A percentile compares a stretch with the other conserved stretches of the same genome.
Conservation (phyloP, 176 grass and related monocot genomes). For the Juncus effusus region DNA sequence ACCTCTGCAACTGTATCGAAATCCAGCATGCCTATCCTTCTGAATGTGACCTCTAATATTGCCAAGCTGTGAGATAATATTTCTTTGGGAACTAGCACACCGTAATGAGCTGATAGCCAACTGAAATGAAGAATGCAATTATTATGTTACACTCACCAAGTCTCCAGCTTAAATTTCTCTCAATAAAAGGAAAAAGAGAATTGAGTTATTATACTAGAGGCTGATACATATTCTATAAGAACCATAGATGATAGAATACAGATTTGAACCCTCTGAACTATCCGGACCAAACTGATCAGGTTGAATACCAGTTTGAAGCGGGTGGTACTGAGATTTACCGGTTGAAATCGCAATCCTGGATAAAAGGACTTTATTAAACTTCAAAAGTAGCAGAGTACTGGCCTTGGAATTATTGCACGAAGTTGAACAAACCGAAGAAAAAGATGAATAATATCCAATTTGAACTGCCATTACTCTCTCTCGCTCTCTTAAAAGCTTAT, state of each 20-base stretch:
- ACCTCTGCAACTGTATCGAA: neutral
- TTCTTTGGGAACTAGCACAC: neutral
- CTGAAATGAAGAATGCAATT: neutral
- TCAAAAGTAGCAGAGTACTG: neutral
- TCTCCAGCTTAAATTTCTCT: neutral
- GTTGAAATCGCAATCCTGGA: neutral
- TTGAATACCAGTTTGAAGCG: no score
- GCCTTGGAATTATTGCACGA: conserved; percentile 9
- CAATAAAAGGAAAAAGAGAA: neutral
- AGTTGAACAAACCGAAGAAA: neutral
- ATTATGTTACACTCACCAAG: no score
- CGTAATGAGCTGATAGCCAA: neutral
- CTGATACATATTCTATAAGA: no score
- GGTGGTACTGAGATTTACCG: no score
- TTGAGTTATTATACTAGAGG: no score
- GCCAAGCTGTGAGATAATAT: neutral
- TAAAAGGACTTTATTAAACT: neutral
- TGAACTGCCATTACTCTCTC: neutral
- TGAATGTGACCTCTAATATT: conserved; percentile 6
- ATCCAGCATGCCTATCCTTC: neutral
- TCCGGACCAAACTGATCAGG: no score
- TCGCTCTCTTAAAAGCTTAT: neutral
- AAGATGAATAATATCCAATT: conserved; percentile 21
- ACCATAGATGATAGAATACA: no score
- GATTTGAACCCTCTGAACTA: no score